Conservation (phyloP, 2,329 filamentous ascomycete genomes). For the Calonectria crousiana region DNA sequence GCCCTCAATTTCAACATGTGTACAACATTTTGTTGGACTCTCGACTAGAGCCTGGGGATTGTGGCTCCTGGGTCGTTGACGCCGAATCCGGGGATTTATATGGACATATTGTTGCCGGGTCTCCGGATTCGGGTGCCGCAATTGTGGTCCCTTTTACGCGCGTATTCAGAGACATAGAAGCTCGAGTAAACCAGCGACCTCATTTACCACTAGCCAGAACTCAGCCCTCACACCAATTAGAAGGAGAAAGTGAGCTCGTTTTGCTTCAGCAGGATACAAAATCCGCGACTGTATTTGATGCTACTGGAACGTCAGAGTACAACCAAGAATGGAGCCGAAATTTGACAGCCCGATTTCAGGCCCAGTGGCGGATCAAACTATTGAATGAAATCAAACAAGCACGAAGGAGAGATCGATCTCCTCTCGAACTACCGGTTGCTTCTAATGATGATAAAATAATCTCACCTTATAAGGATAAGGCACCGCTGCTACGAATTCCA, state of each 20-base stretch:
- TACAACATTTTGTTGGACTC: not conserved
- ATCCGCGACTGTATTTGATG: not conserved
- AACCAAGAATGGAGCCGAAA: not conserved
- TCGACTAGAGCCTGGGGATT: not conserved
- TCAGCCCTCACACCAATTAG: rapidly evolving
- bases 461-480: slow-evolving; percentile 46
- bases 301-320: not conserved
- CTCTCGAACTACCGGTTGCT: not conserved
- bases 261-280: not conserved
- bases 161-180: not conserved
- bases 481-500: slow-evolving; percentile 77
- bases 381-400: not conserved
- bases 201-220: not conserved
- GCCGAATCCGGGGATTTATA: not conserved
- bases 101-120: slow-evolving; percentile 2
- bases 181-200: not conserved
- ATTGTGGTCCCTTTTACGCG: not conserved
- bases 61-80: not conserved
- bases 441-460: not conserved
- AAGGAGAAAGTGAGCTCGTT: not conserved
- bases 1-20: not conserved
- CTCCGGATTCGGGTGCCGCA: not conserved
- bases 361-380: not conserved
- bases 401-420: not conserved
- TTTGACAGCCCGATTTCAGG: not conserved